phyloP scores from a whole-genome alignment of 306 rosid species.

The Ammopiptanthus mongolicus region DNA sequence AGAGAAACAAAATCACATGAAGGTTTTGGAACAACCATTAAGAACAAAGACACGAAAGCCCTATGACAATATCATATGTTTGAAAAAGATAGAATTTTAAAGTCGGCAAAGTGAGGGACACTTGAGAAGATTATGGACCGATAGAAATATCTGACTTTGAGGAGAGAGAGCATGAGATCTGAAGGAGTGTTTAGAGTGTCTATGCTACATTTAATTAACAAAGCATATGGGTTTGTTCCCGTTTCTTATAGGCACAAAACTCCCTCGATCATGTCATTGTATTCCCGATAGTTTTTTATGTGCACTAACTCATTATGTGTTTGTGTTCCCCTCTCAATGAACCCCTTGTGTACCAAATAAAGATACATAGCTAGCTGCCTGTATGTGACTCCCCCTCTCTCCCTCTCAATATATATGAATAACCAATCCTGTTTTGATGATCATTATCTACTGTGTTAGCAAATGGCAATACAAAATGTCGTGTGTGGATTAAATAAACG shows the following conservation, averaged over 20 bases:
- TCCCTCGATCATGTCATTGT: neutral
- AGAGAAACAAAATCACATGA: slow-evolving; percentile 38
- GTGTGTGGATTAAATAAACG: neutral
- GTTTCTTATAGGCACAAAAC: slow-evolving; percentile 13
- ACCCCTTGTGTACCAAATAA: slow-evolving; percentile 14
- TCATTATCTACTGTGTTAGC: slow-evolving; percentile 1
- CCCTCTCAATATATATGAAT: neutral
- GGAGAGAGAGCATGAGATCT: slow-evolving; percentile 11
- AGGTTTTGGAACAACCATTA: slow-evolving; percentile 1
- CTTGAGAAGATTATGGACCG: slow-evolving; percentile 1
- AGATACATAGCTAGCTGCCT: slow-evolving; percentile 8
- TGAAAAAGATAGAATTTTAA: neutral
- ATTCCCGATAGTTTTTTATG: neutral
- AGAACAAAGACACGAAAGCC: slow-evolving; percentile 22
- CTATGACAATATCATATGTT: slow-evolving; percentile 12
- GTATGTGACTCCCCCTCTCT: neutral
- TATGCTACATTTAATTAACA: slow-evolving; percentile 28
- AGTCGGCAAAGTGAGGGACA: neutral
- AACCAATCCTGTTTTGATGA: neutral
- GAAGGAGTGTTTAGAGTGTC: slow-evolving; percentile 13
- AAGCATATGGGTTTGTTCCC: slow-evolving; percentile 26
- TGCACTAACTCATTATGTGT: slow-evolving; percentile 4
- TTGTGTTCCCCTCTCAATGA: slow-evolving; percentile 23
- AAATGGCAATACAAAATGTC: neutral
- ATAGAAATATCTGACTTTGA: neutral